Evolutionary conservation across 768 basidiomycete species (phyloP).

Genomic region (Dioszegia crocea): DNA sequence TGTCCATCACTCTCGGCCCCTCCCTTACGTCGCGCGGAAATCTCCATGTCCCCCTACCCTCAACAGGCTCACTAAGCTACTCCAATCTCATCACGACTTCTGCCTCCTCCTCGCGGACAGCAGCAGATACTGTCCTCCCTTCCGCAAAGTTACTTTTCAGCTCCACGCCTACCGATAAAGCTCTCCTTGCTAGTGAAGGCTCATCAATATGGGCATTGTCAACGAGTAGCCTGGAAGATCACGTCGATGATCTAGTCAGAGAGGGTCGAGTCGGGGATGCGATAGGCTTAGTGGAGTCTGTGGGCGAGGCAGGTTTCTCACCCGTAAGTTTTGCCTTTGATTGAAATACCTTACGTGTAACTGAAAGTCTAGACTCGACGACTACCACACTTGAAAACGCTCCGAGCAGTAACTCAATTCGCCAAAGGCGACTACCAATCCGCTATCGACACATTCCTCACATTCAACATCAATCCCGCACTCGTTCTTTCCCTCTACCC

Average conservation of each 20-base stretch:
- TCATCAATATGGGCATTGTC: conserved; percentile 70
- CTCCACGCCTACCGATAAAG: conserved; percentile 70
- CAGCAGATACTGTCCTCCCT: conserved; percentile 53
- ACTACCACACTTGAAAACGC: conserved; percentile 59
- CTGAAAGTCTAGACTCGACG: conserved; percentile 16
- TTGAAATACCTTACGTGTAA: background rate
- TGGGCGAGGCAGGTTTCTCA: conserved; percentile 56
- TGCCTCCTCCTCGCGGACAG: conserved; percentile 50
- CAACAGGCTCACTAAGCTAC: conserved; percentile 31
- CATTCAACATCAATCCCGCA: conserved; percentile 85
- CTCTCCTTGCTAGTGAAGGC: conserved; percentile 64
- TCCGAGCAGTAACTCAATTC: conserved; percentile 78
- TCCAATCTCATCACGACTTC: conserved; percentile 40
- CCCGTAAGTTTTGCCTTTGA: conserved; percentile 15
- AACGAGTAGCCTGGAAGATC: conserved; percentile 71
- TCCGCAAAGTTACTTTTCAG: conserved; percentile 45
- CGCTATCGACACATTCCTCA: conserved; percentile 81
- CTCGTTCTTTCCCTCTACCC: conserved; percentile 82
- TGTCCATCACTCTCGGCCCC: conserved; percentile 38
- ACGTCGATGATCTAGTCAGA: conserved; percentile 76
- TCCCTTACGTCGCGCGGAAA: conserved; percentile 33
- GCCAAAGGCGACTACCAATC: conserved; percentile 63
- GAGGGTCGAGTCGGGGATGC: conserved; percentile 71
- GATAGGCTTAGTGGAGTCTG: conserved; percentile 66
- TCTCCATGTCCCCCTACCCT: conserved; percentile 20